Evolutionary conservation across 2,329 filamentous ascomycete genomes (phyloP).

Genomic region (Madurella mycetomatis): DNA sequence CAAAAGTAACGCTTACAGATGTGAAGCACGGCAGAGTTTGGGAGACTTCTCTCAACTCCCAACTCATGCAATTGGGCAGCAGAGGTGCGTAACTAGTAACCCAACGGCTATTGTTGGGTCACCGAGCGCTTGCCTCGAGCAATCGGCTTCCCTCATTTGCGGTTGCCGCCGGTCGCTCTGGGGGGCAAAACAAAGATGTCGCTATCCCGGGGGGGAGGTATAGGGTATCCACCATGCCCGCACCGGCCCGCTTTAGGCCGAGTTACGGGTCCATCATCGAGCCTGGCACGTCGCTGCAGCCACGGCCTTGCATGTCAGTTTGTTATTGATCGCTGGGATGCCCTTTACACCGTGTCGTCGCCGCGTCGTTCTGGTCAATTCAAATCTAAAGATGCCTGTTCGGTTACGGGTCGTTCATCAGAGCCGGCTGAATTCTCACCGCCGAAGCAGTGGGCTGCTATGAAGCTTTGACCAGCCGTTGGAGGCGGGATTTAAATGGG

Average conservation of each 20-base stretch:
- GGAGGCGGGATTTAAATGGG: background rate
- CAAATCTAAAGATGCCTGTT: background rate
- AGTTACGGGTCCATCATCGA: slow-evolving; percentile 11
- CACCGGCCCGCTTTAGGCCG: slow-evolving; percentile 9
- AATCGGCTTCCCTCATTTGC: background rate
- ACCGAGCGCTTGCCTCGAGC: slow-evolving; percentile 1
- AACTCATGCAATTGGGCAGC: background rate
- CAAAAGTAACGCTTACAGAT: no score
- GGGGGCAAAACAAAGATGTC: background rate
- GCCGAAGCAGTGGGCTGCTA: background rate
- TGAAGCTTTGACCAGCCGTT: slow-evolving; percentile 4
- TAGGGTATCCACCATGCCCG: slow-evolving; percentile 7
- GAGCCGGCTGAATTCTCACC: slow-evolving; percentile 6
- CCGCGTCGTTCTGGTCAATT: background rate
- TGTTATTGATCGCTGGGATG: background rate
- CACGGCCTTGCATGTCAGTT: background rate
- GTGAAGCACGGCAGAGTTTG: no score
- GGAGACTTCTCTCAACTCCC: background rate
- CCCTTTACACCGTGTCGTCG: slow-evolving; percentile 2
- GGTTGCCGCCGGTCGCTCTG: background rate
- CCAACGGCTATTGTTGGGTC: background rate
- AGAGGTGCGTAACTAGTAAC: background rate
- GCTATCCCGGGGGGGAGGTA: background rate
- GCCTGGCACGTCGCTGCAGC: background rate
- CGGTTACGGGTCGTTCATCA: slow-evolving; percentile 3